These are phyloP conservation scores for Spatholobus suberectus DNA, from an alignment of 306 rosid species.

Conservation along the genomic window DNA sequence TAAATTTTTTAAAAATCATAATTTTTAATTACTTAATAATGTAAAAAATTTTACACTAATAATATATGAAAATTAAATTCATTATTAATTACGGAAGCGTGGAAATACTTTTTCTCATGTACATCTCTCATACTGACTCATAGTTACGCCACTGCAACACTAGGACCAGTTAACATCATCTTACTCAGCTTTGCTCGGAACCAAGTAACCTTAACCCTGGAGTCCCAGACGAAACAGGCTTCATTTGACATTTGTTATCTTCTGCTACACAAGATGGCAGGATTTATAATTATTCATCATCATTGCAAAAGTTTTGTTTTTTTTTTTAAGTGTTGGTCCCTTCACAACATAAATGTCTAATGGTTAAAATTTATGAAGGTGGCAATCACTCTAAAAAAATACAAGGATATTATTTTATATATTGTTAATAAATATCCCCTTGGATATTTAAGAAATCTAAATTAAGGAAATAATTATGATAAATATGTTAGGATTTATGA, in stretches of 20 bases:
- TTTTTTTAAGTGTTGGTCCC: background rate
- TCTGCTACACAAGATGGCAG: background rate
- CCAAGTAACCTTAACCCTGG: background rate
- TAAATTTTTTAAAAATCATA: too few species aligned
- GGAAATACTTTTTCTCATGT: background rate
- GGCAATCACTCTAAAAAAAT: background rate
- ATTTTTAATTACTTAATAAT: background rate
- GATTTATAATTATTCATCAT: background rate
- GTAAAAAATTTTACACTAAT: background rate
- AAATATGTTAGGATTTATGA: background rate
- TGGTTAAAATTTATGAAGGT: background rate
- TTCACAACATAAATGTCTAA: background rate
- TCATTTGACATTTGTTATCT: constrained; percentile 10
- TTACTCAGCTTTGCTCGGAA: background rate
- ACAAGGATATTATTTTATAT: background rate
- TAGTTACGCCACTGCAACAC: background rate
- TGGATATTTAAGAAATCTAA: background rate
- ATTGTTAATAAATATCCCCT: background rate
- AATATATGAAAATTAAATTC: background rate
- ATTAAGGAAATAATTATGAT: background rate
- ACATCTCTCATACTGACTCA: background rate
- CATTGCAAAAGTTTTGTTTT: background rate
- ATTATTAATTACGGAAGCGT: background rate
- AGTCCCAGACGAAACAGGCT: background rate
- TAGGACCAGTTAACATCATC: background rate